These are phyloP conservation scores for Carpinus fangiana DNA, from an alignment of 306 rosid genomes.

Conservation along the genomic window DNA sequence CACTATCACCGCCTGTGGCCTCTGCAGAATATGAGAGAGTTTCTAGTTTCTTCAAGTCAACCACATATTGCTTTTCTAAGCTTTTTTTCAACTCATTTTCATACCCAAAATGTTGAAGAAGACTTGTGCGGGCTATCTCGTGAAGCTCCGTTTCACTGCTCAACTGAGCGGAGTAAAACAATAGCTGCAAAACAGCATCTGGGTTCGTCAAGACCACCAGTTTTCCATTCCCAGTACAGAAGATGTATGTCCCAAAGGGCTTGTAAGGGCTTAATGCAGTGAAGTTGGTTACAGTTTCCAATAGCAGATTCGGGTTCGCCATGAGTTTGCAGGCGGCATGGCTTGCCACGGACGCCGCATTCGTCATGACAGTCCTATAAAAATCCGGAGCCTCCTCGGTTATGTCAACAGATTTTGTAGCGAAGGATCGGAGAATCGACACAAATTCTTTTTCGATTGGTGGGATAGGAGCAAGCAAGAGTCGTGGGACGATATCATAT, in stretches of 20 bases:
- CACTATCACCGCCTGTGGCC: conserved; percentile 21
- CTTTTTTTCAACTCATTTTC: conserved; percentile 31
- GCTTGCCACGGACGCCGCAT: conserved; percentile 49
- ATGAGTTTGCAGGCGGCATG: conserved; percentile 63
- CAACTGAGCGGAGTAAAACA: conserved; percentile 55
- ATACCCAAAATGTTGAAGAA: conserved; percentile 53
- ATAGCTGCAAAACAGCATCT: conserved; percentile 67
- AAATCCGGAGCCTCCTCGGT: conserved; percentile 11
- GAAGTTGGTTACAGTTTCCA: conserved; percentile 51
- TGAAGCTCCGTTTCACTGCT: conserved; percentile 12
- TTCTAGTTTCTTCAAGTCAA: conserved; percentile 35
- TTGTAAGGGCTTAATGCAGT: conserved; percentile 68
- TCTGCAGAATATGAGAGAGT: conserved; percentile 42
- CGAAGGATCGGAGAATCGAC: conserved; percentile 36
- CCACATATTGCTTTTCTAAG: conserved; percentile 38
- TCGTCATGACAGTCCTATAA: conserved; percentile 52
- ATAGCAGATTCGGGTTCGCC: conserved; percentile 65
- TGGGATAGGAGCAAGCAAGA: conserved; percentile 62
- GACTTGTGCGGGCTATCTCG: conserved; percentile 36
- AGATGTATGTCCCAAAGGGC: conserved; percentile 75
- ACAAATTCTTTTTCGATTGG: conserved; percentile 28
- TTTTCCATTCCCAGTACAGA: conserved; percentile 50
- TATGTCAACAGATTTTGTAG: background rate
- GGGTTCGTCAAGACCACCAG: conserved; percentile 51
- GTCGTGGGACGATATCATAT: conserved; percentile 67